Evolutionary conservation across 805 yeast genomes (phyloP).

Genomic region (Debaryomyces maramus): DNA sequence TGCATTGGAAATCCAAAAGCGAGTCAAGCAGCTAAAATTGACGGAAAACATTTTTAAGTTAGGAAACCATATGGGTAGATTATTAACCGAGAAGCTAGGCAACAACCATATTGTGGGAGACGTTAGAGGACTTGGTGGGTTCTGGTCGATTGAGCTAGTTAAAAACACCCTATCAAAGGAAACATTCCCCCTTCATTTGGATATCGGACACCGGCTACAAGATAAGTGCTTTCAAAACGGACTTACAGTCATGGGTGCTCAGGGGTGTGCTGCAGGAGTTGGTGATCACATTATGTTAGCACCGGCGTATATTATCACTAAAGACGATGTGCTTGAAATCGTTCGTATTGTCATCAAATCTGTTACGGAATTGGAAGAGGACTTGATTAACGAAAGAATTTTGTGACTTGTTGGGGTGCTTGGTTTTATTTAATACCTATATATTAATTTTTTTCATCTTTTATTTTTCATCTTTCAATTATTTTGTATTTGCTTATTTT

Average conservation of each 20-base stretch:
- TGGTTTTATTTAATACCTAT: not conserved
- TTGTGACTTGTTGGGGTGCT: not conserved
- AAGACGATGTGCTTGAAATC: constrained; percentile 36
- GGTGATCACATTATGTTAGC: constrained; percentile 51
- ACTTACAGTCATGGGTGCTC: constrained; percentile 46
- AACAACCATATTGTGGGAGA: constrained; percentile 45
- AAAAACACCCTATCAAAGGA: constrained; percentile 53
- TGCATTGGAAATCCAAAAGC: constrained; percentile 27
- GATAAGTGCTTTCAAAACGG: constrained; percentile 45
- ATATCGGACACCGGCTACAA: constrained; percentile 38
- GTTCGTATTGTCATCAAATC: constrained; percentile 39
- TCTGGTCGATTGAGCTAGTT: constrained; percentile 59
- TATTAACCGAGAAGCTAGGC: constrained; percentile 16
- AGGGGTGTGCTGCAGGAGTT: constrained; percentile 31
- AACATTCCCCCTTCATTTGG: constrained; percentile 38
- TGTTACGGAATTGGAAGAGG: constrained; percentile 36
- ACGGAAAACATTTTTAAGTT: constrained; percentile 40
- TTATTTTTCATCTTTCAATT: not conserved
- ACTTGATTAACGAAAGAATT: constrained; percentile 11
- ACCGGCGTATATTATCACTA: constrained; percentile 43
- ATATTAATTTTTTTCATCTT: not conserved
- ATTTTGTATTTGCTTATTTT: no score
- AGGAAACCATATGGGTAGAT: constrained; percentile 45
- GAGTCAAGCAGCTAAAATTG: constrained; percentile 33
- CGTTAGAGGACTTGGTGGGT: constrained; percentile 63